Conservation (phyloP, 1,284 basidiomycete genomes). For the Termitomyces sp. region DNA sequence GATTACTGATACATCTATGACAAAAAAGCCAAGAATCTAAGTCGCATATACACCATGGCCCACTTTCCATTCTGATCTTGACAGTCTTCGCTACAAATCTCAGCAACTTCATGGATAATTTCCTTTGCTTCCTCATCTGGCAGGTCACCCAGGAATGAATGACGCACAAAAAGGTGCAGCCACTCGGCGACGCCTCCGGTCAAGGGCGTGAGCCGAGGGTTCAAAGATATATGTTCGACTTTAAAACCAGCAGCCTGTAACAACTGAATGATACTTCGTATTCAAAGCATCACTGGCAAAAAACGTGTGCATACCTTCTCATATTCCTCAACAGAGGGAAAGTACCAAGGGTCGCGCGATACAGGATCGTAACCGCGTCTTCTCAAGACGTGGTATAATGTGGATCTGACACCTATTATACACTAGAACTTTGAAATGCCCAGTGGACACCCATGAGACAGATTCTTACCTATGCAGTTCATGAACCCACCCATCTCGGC, state of each 20-base stretch:
- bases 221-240: conserved; percentile 51
- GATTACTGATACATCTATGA: conserved; percentile 7
- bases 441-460: background rate
- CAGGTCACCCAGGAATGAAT: conserved; percentile 49
- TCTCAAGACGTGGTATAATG: conserved; percentile 51
- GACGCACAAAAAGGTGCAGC: conserved; percentile 63
- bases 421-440: conserved; percentile 2
- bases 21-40: conserved; percentile 50
- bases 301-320: conserved; percentile 31
- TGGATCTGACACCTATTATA: conserved; percentile 51
- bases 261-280: conserved; percentile 34
- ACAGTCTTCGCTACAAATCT: conserved; percentile 56
- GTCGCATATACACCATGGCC: conserved; percentile 68
- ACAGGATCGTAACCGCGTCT: conserved; percentile 55
- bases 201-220: conserved; percentile 68
- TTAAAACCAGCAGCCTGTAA: conserved; percentile 52
- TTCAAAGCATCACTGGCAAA: background rate
- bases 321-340: conserved; percentile 70
- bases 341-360: conserved; percentile 76
- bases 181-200: conserved; percentile 60
- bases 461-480: conserved; percentile 56
- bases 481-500: conserved; percentile 77
- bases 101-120: conserved; percentile 63
- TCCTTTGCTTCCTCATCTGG: conserved; percentile 47
- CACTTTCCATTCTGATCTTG: conserved; percentile 54